Base-by-base conservation (phyloP, 225 moss, liverwort and hornwort species). In the Pseudoscleropodium purum region DNA sequence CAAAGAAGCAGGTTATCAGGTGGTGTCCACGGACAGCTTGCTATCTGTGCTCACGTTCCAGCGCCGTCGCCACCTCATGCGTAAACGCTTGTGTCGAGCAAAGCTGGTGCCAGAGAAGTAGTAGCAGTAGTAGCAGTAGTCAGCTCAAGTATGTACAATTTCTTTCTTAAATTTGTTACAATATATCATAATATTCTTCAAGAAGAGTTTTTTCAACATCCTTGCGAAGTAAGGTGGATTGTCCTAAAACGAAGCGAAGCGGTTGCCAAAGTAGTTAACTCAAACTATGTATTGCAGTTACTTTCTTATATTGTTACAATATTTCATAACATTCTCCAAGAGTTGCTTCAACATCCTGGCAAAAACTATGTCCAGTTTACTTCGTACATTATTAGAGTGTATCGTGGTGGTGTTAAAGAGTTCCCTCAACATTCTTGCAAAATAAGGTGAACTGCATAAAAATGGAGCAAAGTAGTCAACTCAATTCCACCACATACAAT, bases 61-160 rank as follows among this genome's bases (percentile, higher is more conserved):
- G 89, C 94, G 98, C 27, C 96, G 98, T 77, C 96, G 97, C 16
- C 92, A 99, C 89, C 95, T 99, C 61, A 96, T 98, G 98, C 96
- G 92, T 91, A 98, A 98, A 84, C 94, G 92, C 84, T 85, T 95
- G 84, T 91, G 91, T 60, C 80, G 85, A 86, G 73, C 88, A 7
- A 91, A 90, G 92, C 74, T 95, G 78, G 84, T 95, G 83, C 89
- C 89, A 10, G 91, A 90, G 86, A 36, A 69, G 70, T 3, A 30
- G 47, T 21, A n/a, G 49, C 36, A 54, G 70, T 5, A 30, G 45
- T 13, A n/a, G 47, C 45, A 45, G 51, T 67, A 41, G 73, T 43
- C 43, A 43, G 43, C 73, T 72, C 85, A 59, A 43, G n/a, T 85
- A 41, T 57, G 57, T 72, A 59, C 43, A 72, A 7, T 72, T 59